Evolutionary conservation across 768 basidiomycete species (phyloP), one percentile per base, ranked within the genome.

Genomic region (Lentinula lateritia): DNA sequence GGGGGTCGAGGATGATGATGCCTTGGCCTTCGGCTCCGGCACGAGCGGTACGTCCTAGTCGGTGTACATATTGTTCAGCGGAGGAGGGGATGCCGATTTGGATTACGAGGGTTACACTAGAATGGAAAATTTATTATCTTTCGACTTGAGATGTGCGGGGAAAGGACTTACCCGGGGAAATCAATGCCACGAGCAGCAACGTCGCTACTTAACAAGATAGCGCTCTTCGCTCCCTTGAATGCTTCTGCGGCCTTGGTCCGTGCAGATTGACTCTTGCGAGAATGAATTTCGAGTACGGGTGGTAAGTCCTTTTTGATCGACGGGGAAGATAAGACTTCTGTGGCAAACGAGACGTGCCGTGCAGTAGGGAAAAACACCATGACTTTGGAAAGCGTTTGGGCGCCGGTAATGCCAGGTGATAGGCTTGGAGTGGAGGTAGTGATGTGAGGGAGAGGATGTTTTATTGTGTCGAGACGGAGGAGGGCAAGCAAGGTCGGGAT

Each of bases 1-100:
- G 74, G 6, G 77, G 76, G 42, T 81, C 76, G 54, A 88, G 78
- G 43, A 89, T 72, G 48, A 89, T 66, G 57, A 85, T 75, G 2
- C 87, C 86, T 42, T 76, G 78, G 0, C 90, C 88, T 5, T 80
- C 75, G 50, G 83, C 75, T 5, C 89, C 90, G 0, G 90, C 90
- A 48, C 90, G 83, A 10, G 89, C 90, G 16, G 89, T 92, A 52
- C 89, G 83, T 13, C 90, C 90, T 6, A 92, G 85, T 20, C 90
- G 83, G 66, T 91, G 90, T 60, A 92, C 85, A 72, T 92, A 91
- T 69, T 90, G 89, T 66, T 90, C 90, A 28, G 84, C 78, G 60
- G 85, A 81, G 0, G 83, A 80, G 12, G 90, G 89, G 64, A 90
- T 79, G 62, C 86, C 86, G 60, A 85, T 70, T 68, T 89, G 87